Evolutionary conservation across 2,329 filamentous ascomycete genomes (phyloP), one percentile per base, ranked within the genome.

Genomic region (Colletotrichum sp.): DNA sequence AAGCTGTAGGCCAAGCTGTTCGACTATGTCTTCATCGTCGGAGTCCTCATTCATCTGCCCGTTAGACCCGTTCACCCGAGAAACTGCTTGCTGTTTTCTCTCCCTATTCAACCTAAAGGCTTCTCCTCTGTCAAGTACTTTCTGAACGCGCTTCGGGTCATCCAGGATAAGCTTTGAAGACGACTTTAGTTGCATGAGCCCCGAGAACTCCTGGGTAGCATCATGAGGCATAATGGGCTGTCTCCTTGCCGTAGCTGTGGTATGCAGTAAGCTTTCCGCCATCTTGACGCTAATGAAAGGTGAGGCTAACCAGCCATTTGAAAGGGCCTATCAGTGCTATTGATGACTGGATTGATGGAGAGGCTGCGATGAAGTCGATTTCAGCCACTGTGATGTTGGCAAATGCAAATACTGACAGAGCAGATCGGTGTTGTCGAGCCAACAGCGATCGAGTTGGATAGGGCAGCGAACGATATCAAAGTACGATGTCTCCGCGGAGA

Each of bases 91-190:
- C 7, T 2, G 18, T 7, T 30, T 10, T 1, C 24, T 59, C 21
- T 32, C 7, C 18, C 24, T 59, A 2, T 12, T 7, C 15, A 26
- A 18, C 12, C 65, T 57, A 6, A 43, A 63, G 2, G 57, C 63
- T 10, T 70, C 57, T 24, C 71, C 71, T 34, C 66, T 63, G 6
- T 73, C 71, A 8, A 36, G 9, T 0, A 73, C 26, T n/a, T 73
- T 69, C 5, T 10, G 7, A 5, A 73, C 71, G 16, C 30, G 39
- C 16, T 12, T 15, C 3, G 21, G 10, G 8, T 24, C 24, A 24
- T 73, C 71, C 43, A 73, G 16, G 2, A 70, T 39, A 1, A 73
- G 30, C 32, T 70, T 73, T n/a, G 26, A 39, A 0, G 65, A 43
- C 39, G 61, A 8, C 18, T 32, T 28, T 5, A 60, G 3, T 5